Evolutionary conservation across 805 yeast species (phyloP).

Genomic region (Wickerhamomyces queroliae): DNA sequence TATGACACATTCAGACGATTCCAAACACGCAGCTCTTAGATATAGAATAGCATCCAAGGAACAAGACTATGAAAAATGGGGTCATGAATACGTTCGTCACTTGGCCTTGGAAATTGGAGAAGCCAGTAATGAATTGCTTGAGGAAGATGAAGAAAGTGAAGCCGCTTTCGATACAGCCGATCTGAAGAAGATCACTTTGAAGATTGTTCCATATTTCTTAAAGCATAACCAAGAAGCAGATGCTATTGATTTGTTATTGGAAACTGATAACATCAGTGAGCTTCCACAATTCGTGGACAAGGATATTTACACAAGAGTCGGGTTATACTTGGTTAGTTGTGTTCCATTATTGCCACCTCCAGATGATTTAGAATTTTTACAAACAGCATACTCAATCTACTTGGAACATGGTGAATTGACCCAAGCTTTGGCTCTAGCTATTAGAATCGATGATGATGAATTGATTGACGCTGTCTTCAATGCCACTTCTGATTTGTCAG

Average conservation of each 20-base stretch:
- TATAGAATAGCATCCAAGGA: constrained; percentile 64
- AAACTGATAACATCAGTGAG: constrained; percentile 81
- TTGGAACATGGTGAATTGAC: constrained; percentile 73
- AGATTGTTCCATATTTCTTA: constrained; percentile 83
- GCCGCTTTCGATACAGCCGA: constrained; percentile 28
- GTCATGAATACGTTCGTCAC: constrained; percentile 96
- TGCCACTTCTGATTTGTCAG: constrained; percentile 64
- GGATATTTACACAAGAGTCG: constrained; percentile 79
- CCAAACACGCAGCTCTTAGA: constrained; percentile 71
- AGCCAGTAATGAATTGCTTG: constrained; percentile 55
- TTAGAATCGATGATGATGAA: constrained; percentile 77
- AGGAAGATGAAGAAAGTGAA: constrained; percentile 27
- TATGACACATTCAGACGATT: constrained; percentile 86
- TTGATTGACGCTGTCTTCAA: constrained; percentile 76
- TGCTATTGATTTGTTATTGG: constrained; percentile 89
- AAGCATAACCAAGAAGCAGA: constrained; percentile 98
- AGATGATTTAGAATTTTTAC: constrained; percentile 79
- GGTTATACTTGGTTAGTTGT: constrained; percentile 91
- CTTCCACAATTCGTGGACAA: constrained; percentile 82
- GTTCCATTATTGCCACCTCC: constrained; percentile 96
- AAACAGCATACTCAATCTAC: constrained; percentile 85
- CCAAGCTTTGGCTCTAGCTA: constrained; percentile 86
- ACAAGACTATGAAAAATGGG: constrained; percentile 79
- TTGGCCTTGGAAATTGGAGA: constrained; percentile 93
- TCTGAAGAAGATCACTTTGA: constrained; percentile 60